Percentiles rank a stretch among this genome's conserved stretches.
Evolutionary conservation across 441 rosid genomes (phyloP).

Genomic region (Hura crepitans): DNA sequence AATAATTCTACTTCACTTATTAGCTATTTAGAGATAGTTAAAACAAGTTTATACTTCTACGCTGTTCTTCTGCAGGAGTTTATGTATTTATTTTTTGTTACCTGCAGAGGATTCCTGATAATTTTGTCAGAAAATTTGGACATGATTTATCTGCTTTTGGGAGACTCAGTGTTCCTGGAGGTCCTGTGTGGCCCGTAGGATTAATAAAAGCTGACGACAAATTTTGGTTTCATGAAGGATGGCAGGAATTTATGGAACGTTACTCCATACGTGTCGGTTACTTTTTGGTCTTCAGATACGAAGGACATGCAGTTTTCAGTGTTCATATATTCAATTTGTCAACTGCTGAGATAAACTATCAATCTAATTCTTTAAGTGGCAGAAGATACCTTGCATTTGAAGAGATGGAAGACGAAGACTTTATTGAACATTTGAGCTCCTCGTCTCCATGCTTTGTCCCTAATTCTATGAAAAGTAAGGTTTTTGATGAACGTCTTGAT

Average conservation of each 20-base stretch:
- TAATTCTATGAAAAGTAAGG: constrained; percentile 24
- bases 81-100: constrained; percentile 21
- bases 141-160: constrained; percentile 72
- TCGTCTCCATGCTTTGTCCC: constrained; percentile 26
- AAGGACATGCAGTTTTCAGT: constrained; percentile 75
- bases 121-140: constrained; percentile 72
- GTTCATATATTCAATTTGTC: constrained; percentile 83
- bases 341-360: constrained; percentile 78
- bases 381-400: constrained; percentile 65
- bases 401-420: constrained; percentile 84
- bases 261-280: constrained; percentile 80
- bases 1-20: neutral
- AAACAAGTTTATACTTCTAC: neutral
- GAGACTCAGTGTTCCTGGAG: constrained; percentile 81
- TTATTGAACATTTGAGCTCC: constrained; percentile 38
- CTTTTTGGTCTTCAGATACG: constrained; percentile 85
- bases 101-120: constrained; percentile 93
- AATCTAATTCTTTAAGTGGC: constrained; percentile 47
- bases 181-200: constrained; percentile 82
- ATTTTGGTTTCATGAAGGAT: constrained; percentile 86
- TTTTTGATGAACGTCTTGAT: constrained; percentile 25
- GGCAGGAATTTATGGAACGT: constrained; percentile 88
- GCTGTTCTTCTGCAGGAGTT: constrained; percentile 1
- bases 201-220: constrained; percentile 67
- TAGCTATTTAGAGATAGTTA: constrained; percentile 7